phyloP scores from a whole-genome alignment of 164 flowering plant species.

The Macadamia tetraphylla region DNA sequence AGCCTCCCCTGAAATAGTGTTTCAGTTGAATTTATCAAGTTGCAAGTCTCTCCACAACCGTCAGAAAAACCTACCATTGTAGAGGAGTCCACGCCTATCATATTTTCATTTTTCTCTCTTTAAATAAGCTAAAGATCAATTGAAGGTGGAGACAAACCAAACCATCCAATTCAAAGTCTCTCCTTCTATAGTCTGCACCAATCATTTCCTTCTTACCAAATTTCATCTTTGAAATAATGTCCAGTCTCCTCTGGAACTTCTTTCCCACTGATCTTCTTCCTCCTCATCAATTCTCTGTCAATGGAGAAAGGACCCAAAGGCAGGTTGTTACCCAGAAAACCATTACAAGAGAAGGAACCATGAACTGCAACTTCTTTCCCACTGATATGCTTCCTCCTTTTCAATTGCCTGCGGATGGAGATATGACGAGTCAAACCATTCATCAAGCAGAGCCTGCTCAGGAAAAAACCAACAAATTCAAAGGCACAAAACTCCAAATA shows the following conservation, averaged over 20 bases:
- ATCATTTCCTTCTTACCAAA: neutral
- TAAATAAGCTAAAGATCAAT: too few species aligned
- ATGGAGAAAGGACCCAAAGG: neutral
- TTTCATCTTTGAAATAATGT: neutral
- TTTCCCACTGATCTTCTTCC: neutral
- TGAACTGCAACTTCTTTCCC: neutral
- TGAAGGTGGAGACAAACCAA: too few species aligned
- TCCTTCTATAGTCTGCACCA: neutral
- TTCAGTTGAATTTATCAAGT: too few species aligned
- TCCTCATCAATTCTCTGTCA: neutral
- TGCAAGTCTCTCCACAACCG: too few species aligned
- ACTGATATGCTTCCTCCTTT: neutral
- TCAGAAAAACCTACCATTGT: too few species aligned
- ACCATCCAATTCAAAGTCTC: too few species aligned
- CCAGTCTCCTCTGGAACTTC: neutral
- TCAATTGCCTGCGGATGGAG: neutral
- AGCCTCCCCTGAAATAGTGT: too few species aligned
- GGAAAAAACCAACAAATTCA: neutral
- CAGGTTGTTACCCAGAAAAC: neutral
- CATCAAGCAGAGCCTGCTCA: neutral
- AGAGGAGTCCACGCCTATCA: too few species aligned
- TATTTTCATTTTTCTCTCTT: too few species aligned
- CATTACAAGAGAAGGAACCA: neutral
- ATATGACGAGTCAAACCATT: neutral
- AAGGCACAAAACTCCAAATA: neutral